phyloP scores from a whole-genome alignment of 2,329 filamentous ascomycete species.

The Colletotrichum eremochloae region DNA sequence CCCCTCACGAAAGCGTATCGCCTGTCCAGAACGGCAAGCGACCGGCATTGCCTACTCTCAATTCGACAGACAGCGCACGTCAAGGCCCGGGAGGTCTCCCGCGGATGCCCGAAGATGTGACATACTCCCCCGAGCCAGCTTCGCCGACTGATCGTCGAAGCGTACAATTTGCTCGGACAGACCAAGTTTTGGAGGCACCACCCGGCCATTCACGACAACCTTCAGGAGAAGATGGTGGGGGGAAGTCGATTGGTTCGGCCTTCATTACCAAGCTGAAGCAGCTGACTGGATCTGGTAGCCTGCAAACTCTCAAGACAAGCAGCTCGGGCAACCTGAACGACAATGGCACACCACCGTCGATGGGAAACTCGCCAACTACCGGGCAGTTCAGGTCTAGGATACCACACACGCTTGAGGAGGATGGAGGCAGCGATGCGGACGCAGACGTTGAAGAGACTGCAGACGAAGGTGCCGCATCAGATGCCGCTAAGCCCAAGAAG shows the following conservation, averaged over 20 bases:
- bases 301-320: slow-evolving; percentile 61
- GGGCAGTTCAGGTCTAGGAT: slow-evolving; percentile 61
- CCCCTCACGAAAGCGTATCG: slow-evolving; percentile 50
- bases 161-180: slow-evolving; percentile 79
- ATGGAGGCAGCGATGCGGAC: slow-evolving; percentile 75
- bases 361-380: slow-evolving; percentile 62
- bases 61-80: slow-evolving; percentile 39
- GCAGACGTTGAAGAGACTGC: slow-evolving; percentile 89
- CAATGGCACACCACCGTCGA: slow-evolving; percentile 54
- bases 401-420: slow-evolving; percentile 67
- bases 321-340: slow-evolving; percentile 51
- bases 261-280: slow-evolving; percentile 86
- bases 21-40: slow-evolving; percentile 41
- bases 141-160: slow-evolving; percentile 67
- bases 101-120: slow-evolving; percentile 42
- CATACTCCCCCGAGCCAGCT: slow-evolving; percentile 45
- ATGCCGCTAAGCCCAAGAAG: slow-evolving; percentile 67
- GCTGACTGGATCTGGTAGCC: slow-evolving; percentile 68
- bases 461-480: slow-evolving; percentile 74
- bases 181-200: slow-evolving; percentile 62
- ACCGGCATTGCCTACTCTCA: slow-evolving; percentile 28
- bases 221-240: slow-evolving; percentile 74
- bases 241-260: slow-evolving; percentile 72
- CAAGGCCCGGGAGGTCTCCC: slow-evolving; percentile 27
- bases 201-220: slow-evolving; percentile 69